phyloP scores from a whole-genome alignment of 2,329 filamentous ascomycete species.

The Blastomyces parvus region DNA sequence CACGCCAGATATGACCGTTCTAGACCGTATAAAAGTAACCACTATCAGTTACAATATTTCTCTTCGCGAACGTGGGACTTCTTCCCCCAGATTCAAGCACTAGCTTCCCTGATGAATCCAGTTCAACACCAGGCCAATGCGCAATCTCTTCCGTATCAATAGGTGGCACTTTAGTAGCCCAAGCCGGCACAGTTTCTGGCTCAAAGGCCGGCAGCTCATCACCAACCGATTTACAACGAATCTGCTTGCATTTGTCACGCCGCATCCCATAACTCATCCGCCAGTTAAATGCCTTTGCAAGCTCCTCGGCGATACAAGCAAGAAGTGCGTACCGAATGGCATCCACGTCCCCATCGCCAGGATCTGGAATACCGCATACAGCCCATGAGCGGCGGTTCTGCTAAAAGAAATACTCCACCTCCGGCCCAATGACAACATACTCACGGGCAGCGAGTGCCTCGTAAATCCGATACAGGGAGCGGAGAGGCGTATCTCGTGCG shows the following conservation, averaged over 20 bases:
- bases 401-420: conserved; percentile 23
- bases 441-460: conserved; percentile 18
- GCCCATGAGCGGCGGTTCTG: conserved; percentile 16
- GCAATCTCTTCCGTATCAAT: conserved; percentile 11
- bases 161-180: conserved; percentile 15
- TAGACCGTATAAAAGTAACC: conserved; percentile 19
- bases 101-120: conserved; percentile 11
- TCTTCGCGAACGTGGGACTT: conserved; percentile 13
- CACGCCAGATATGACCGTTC: neutral
- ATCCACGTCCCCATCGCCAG: conserved; percentile 16
- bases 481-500: conserved; percentile 19
- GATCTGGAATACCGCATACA: conserved; percentile 20
- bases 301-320: conserved; percentile 20
- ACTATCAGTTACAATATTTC: conserved; percentile 17
- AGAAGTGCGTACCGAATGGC: conserved; percentile 24
- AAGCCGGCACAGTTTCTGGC: conserved; percentile 15
- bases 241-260: conserved; percentile 14
- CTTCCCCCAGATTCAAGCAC: conserved; percentile 16
- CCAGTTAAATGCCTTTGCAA: conserved; percentile 23
- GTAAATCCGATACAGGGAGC: conserved; percentile 22
- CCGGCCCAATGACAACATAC: conserved; percentile 15
- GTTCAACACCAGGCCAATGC: conserved; percentile 8
- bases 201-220: conserved; percentile 14
- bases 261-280: conserved; percentile 18
- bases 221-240: conserved; percentile 14